phyloP scores from a whole-genome alignment of 495 filamentous ascomycete genomes.

The Aspergillus mulundensis region DNA sequence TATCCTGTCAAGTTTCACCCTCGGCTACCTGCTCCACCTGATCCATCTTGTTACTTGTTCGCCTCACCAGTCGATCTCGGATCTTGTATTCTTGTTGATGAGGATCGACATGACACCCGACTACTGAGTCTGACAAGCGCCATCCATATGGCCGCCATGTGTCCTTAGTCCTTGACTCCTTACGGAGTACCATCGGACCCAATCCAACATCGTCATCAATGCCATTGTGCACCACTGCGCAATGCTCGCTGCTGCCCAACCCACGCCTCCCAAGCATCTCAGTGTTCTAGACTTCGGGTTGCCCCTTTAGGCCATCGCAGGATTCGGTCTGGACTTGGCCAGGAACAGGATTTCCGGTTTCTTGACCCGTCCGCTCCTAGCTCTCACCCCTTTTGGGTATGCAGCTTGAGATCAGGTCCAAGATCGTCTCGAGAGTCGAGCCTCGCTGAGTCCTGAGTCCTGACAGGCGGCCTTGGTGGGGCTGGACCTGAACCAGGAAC shows the following conservation, averaged over 20 bases:
- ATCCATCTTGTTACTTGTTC: not conserved
- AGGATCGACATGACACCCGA: not conserved
- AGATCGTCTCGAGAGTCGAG: no score
- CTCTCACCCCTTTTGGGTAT: not conserved
- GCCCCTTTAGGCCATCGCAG: not conserved
- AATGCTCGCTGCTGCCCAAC: not conserved
- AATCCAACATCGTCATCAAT: not conserved
- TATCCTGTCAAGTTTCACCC: not conserved
- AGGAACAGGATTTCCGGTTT: not conserved
- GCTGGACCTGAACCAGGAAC: not conserved
- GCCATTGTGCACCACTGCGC: not conserved
- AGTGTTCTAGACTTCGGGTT: not conserved
- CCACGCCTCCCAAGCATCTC: not conserved
- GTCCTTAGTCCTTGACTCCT: not conserved
- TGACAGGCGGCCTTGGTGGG: constrained; percentile 8
- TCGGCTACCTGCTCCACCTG: not conserved
- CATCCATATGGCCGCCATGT: no score
- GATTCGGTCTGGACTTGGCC: no score
- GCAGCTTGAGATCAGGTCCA: not conserved
- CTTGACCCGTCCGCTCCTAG: not conserved
- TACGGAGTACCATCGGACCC: not conserved
- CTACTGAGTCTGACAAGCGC: not conserved
- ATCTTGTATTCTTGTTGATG: not conserved
- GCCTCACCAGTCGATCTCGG: no score
- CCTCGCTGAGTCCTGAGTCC: no score